Evolutionary conservation across 169 alveolate genomes (phyloP).

Genomic region (Eimeria maxima): DNA sequence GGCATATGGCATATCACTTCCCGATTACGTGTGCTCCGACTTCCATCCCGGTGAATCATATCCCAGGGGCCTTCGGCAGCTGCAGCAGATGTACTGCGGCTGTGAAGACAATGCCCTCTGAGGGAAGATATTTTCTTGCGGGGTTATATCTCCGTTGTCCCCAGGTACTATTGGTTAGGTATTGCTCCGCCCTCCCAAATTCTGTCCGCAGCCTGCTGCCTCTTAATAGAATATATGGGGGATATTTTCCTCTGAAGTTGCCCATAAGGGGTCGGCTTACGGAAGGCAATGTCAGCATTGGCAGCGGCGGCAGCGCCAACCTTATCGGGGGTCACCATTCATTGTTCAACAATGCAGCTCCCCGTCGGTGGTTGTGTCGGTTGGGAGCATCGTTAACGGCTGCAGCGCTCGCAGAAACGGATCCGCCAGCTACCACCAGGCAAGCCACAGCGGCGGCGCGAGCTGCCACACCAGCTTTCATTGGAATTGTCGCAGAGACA

Average conservation of each 20-base stretch:
- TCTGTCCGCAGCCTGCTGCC: background rate
- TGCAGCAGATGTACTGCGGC: background rate
- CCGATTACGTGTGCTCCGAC: background rate
- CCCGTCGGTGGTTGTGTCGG: background rate
- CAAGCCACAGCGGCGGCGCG: background rate
- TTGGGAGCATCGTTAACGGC: conserved; percentile 18
- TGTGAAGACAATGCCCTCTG: background rate
- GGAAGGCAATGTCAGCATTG: background rate
- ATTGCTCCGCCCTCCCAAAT: background rate
- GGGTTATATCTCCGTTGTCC: background rate
- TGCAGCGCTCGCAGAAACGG: background rate
- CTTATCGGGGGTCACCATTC: background rate
- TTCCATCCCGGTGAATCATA: background rate
- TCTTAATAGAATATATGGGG: background rate
- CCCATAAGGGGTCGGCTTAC: background rate
- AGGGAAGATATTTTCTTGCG: conserved; percentile 5
- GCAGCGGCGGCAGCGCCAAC: conserved; percentile 4
- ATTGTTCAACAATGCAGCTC: background rate
- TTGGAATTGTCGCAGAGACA: background rate
- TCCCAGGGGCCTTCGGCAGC: background rate
- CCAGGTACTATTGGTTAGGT: background rate
- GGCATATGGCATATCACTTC: background rate
- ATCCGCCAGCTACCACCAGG: background rate
- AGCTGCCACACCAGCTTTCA: background rate
- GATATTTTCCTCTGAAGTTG: background rate